Evolutionary conservation across 345 rosid genomes (phyloP).

Genomic region (Eucalyptus sp.): DNA sequence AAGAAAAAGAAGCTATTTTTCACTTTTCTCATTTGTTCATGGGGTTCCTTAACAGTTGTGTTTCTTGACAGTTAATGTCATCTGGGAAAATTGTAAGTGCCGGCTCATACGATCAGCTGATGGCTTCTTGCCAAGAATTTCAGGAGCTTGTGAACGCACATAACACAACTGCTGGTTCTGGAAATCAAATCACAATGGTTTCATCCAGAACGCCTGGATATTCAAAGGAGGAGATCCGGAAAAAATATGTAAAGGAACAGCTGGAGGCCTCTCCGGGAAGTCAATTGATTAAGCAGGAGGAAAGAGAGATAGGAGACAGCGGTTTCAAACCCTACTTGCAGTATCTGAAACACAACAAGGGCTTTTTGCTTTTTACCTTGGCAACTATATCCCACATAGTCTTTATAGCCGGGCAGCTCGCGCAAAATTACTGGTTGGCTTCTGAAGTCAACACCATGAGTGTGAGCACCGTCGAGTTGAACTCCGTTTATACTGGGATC

Average conservation of each 20-base stretch:
- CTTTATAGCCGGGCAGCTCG: conserved; percentile 14
- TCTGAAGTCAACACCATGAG: conserved; percentile 6
- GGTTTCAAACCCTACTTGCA: conserved; percentile 46
- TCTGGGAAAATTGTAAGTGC: conserved; percentile 25
- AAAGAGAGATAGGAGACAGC: conserved; percentile 32
- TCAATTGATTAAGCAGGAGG: conserved; percentile 41
- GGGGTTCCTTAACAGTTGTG: not conserved
- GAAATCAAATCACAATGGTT: not conserved
- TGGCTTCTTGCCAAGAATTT: conserved; percentile 23
- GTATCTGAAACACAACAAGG: conserved; percentile 18
- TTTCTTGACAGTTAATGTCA: conserved; percentile 29
- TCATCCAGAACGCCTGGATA: not conserved
- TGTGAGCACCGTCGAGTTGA: conserved; percentile 2
- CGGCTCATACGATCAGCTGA: conserved; percentile 20
- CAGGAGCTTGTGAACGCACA: conserved; percentile 43
- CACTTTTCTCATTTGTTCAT: not conserved
- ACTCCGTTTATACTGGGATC: conserved; percentile 7
- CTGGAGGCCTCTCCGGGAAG: not conserved
- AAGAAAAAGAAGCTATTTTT: not conserved
- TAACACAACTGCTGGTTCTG: conserved; percentile 5
- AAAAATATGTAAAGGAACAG: not conserved
- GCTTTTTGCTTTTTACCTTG: conserved; percentile 12
- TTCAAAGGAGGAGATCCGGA: conserved; percentile 15
- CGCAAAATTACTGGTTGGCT: conserved; percentile 27
- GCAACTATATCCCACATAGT: not conserved